Evolutionary conservation across 257 asterid genomes (phyloP).

Genomic region (Sherardia arvensis): DNA sequence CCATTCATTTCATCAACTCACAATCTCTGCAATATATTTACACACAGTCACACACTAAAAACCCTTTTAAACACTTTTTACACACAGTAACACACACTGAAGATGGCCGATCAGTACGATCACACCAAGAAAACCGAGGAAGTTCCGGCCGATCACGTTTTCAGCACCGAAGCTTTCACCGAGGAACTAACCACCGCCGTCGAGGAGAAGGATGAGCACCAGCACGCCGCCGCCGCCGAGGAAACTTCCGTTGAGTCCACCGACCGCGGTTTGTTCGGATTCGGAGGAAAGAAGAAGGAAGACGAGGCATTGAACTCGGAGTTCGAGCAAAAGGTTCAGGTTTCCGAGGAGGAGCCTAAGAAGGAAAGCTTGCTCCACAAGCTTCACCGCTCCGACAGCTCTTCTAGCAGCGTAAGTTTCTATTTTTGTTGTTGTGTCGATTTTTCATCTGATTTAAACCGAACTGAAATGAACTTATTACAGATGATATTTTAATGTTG

Average conservation of each 20-base stretch:
- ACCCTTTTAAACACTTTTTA: background rate
- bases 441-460: too few species aligned
- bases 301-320: conserved; percentile 28
- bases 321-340: conserved; percentile 50
- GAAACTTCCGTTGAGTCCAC: conserved; percentile 17
- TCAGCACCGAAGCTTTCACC: too few species aligned
- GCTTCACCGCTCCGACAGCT: conserved; percentile 34
- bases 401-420: conserved; percentile 59
- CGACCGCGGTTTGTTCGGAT: conserved; percentile 61
- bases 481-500: too few species aligned
- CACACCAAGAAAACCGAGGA: conserved; percentile 24
- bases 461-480: too few species aligned
- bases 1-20: background rate
- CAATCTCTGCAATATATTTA: background rate
- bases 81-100: background rate
- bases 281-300: conserved; percentile 41
- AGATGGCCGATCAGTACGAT: conserved; percentile 44
- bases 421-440: too few species aligned
- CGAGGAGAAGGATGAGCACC: background rate
- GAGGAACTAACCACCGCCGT: too few species aligned
- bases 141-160: background rate
- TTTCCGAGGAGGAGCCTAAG: conserved; percentile 39
- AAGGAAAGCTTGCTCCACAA: conserved; percentile 42
- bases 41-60: background rate
- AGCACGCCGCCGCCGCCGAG: background rate